These are phyloP conservation scores for Metschnikowia corniflorae DNA, from an alignment of 805 yeast genomes.

Conservation along the genomic window DNA sequence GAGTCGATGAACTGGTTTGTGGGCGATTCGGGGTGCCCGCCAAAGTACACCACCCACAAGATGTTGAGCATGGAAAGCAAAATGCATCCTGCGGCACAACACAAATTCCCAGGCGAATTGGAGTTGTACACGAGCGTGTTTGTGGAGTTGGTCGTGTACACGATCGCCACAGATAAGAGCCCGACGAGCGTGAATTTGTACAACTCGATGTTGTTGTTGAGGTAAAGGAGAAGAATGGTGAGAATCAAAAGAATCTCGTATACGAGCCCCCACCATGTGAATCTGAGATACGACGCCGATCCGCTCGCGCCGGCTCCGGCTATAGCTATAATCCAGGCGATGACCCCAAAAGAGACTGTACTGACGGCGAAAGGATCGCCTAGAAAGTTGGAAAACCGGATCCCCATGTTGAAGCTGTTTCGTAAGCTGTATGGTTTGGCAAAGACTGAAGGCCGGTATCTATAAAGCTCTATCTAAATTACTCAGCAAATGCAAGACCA, in stretches of 20 bases:
- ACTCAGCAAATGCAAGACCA: no score
- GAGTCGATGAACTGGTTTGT: conserved; percentile 82
- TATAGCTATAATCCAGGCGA: conserved; percentile 85
- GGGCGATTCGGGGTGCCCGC: conserved; percentile 88
- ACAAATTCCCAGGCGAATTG: conserved; percentile 60
- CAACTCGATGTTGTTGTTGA: conserved; percentile 59
- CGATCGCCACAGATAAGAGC: conserved; percentile 64
- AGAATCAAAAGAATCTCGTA: conserved; percentile 65
- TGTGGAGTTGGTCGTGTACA: conserved; percentile 81
- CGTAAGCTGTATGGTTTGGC: no score
- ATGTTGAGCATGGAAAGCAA: conserved; percentile 76
- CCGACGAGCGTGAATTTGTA: conserved; percentile 62
- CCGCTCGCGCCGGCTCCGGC: conserved; percentile 67
- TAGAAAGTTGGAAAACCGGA: conserved; percentile 48
- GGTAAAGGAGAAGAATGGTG: conserved; percentile 49
- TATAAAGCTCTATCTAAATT: no score
- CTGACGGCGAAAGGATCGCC: conserved; percentile 89
- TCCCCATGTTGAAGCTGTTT: conserved; percentile 31
- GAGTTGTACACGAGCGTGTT: conserved; percentile 70
- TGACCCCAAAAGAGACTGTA: conserved; percentile 65
- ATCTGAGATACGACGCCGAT: conserved; percentile 57
- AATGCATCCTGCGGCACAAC: conserved; percentile 92
- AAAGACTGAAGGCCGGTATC: no score
- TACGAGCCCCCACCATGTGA: conserved; percentile 96
- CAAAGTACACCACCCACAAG: conserved; percentile 84